Evolutionary conservation across 2,329 filamentous ascomycete genomes (phyloP).

Genomic region (Escovopsis sp.): DNA sequence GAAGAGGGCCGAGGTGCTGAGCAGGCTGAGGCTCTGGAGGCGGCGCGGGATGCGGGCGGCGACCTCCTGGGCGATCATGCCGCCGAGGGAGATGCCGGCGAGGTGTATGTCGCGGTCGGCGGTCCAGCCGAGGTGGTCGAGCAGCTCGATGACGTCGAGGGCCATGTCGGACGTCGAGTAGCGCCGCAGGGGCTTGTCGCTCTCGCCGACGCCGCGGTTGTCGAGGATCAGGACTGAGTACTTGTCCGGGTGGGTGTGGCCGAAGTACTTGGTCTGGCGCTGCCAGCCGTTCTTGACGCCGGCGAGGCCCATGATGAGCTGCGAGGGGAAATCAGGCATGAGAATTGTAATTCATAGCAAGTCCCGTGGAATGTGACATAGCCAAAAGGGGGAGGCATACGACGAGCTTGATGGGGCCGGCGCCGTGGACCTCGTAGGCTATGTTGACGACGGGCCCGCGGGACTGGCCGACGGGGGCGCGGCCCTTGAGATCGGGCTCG

Average conservation of each 20-base stretch:
- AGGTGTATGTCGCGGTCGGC: slow-evolving; percentile 42
- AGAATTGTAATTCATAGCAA: no score
- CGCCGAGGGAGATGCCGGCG: slow-evolving; percentile 70
- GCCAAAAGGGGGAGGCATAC: slow-evolving; percentile 36
- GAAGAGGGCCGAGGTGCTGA: slow-evolving; percentile 46
- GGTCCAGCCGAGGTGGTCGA: slow-evolving; percentile 56
- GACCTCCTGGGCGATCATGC: slow-evolving; percentile 85
- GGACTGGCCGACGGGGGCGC: slow-evolving; percentile 47
- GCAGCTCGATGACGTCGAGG: slow-evolving; percentile 55
- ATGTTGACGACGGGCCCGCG: slow-evolving; percentile 65
- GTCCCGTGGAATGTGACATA: no score
- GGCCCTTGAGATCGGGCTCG: slow-evolving; percentile 47
- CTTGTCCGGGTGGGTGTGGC: slow-evolving; percentile 49
- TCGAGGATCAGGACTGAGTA: slow-evolving; percentile 69
- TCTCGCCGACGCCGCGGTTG: slow-evolving; percentile 72
- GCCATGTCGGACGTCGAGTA: slow-evolving; percentile 84
- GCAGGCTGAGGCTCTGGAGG: slow-evolving; percentile 41
- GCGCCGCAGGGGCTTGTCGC: slow-evolving; percentile 59
- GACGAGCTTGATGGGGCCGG: slow-evolving; percentile 55
- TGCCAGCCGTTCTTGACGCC: slow-evolving; percentile 59
- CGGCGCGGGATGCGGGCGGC: slow-evolving; percentile 36
- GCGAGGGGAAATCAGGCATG: no score
- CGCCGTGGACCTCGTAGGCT: slow-evolving; percentile 66
- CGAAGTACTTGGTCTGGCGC: slow-evolving; percentile 69
- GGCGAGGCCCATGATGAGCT: slow-evolving; percentile 74